phyloP scores from a whole-genome alignment of 192 early-diverging fungal genomes.

The Linnemannia exigua region DNA sequence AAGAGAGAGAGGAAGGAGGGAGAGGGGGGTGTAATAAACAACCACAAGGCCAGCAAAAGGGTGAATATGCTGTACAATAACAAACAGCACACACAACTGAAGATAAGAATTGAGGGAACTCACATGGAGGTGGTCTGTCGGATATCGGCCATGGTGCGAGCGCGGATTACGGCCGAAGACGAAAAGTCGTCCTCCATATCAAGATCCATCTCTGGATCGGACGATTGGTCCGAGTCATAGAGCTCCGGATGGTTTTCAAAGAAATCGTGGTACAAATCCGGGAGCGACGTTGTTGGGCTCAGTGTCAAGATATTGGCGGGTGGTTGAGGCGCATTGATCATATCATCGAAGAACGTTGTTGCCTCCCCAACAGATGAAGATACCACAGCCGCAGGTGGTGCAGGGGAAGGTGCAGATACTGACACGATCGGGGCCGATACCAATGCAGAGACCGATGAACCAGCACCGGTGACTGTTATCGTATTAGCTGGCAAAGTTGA shows the following conservation, averaged over 20 bases:
- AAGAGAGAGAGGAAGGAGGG: slow-evolving; percentile 10
- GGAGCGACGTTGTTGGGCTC: slow-evolving; percentile 46
- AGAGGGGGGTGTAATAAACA: neutral
- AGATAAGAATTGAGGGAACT: slow-evolving; percentile 12
- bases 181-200: slow-evolving; percentile 25
- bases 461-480: neutral
- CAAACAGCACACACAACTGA: neutral
- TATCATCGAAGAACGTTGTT: slow-evolving; percentile 55
- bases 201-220: slow-evolving; percentile 53
- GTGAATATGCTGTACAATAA: neutral
- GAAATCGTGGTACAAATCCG: slow-evolving; percentile 57
- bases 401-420: neutral
- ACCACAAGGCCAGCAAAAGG: neutral
- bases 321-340: slow-evolving; percentile 56
- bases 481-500: neutral
- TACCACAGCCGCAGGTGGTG: neutral
- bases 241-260: slow-evolving; percentile 58
- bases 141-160: slow-evolving; percentile 51
- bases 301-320: slow-evolving; percentile 52
- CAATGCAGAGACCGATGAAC: neutral
- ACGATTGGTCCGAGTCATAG: slow-evolving; percentile 53
- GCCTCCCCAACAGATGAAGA: slow-evolving; percentile 26
- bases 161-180: slow-evolving; percentile 28
- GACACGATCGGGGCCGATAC: neutral
- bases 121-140: slow-evolving; percentile 46